Evolutionary conservation across 176 grass and related monocot genomes (phyloP).

Genomic region (Oryza coarctata): DNA sequence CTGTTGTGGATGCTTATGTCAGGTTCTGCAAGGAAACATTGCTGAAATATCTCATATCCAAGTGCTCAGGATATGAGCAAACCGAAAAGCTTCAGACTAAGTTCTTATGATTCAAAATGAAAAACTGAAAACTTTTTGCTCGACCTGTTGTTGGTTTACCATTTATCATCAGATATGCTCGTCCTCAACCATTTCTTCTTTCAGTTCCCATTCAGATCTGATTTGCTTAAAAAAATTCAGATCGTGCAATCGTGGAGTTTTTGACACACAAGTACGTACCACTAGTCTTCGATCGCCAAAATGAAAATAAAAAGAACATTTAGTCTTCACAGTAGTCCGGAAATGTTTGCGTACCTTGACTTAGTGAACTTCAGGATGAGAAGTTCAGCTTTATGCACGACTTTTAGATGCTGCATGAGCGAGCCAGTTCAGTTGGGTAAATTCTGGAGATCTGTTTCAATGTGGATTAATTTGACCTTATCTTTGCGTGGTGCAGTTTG

Average conservation of each 20-base stretch:
- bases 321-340: background rate
- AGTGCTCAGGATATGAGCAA: background rate
- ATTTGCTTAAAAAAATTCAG: conserved; percentile 26
- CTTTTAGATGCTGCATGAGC: too few relatives aligned
- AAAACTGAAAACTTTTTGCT: background rate
- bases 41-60: background rate
- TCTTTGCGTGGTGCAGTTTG: background rate
- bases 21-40: background rate
- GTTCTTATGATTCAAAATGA: conserved; percentile 6
- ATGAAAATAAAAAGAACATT: too few relatives aligned
- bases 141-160: background rate
- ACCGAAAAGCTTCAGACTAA: background rate
- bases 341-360: background rate
- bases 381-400: background rate
- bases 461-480: background rate
- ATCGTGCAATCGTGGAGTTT: background rate
- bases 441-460: background rate
- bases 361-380: background rate
- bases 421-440: background rate
- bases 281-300: background rate
- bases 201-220: conserved; percentile 3
- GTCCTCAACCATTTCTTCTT: background rate
- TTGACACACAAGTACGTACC: background rate
- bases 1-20: background rate
- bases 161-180: conserved; percentile 27